These are phyloP conservation scores for Proteromonas lacertae DNA, from an alignment of 352 stramenopile genomes.

Conservation along the genomic window DNA sequence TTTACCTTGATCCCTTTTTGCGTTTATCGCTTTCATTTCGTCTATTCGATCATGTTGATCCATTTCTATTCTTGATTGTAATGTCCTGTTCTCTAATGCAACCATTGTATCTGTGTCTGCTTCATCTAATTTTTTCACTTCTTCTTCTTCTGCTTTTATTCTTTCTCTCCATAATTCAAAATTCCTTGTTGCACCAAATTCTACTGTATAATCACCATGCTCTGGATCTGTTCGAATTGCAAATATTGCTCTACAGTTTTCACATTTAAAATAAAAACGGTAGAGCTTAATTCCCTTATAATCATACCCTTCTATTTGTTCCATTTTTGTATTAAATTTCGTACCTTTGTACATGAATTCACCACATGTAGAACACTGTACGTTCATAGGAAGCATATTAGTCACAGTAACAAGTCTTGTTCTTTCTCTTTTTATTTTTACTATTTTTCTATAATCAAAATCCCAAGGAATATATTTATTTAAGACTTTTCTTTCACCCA, in stretches of 20 bases:
- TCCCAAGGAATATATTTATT: slow-evolving; percentile 98
- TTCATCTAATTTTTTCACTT: slow-evolving; percentile 33
- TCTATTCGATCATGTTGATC: slow-evolving; percentile 88
- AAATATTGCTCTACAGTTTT: slow-evolving; percentile 60
- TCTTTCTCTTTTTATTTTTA: slow-evolving; percentile 44
- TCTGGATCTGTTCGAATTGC: slow-evolving; percentile 94
- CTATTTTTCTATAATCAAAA: slow-evolving; percentile 82
- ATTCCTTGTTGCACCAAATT: slow-evolving; percentile 71
- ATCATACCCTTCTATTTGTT: slow-evolving; percentile 64
- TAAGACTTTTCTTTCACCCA: slow-evolving; percentile 96
- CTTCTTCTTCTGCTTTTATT: too few relatives aligned
- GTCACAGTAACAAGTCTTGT: slow-evolving; percentile 78
- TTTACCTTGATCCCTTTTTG: slow-evolving; percentile 53
- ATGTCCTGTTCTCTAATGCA: slow-evolving; percentile 79
- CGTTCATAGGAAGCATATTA: slow-evolving; percentile 95
- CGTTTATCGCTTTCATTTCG: slow-evolving; percentile 88
- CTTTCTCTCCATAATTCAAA: slow-evolving; percentile 81
- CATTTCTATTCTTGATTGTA: slow-evolving; percentile 94
- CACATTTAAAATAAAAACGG: slow-evolving; percentile 91
- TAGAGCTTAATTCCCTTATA: slow-evolving; percentile 51
- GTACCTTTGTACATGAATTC: slow-evolving; percentile 95
- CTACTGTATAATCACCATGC: slow-evolving; percentile 82
- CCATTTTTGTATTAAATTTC: slow-evolving; percentile 97
- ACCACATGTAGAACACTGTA: slow-evolving; percentile 77
- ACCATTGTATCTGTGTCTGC: slow-evolving; percentile 84